Conservation (phyloP, 2,329 filamentous ascomycete species). For the Leptographium lundbergii region DNA sequence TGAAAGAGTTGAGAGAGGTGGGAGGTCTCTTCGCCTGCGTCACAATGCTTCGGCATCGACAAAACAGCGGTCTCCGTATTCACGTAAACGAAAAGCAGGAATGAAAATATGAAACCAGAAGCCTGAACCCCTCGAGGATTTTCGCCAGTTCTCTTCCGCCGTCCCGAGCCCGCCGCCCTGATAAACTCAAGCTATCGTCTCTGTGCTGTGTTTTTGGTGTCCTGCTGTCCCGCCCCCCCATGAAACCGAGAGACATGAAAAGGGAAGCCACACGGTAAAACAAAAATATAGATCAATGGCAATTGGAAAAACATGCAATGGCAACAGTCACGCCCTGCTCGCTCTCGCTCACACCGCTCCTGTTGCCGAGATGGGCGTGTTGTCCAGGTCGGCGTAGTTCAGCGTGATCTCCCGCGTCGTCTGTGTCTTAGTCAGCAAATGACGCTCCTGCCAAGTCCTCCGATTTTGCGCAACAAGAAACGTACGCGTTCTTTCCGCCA, state of each 20-base stretch:
- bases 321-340: neutral
- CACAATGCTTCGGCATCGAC: no score
- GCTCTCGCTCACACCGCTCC: neutral
- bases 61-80: neutral
- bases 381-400: constrained; percentile 50
- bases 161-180: neutral
- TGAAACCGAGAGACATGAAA: neutral
- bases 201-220: neutral
- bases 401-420: constrained; percentile 40
- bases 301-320: no score
- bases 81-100: neutral
- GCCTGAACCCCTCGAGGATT: neutral
- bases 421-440: neutral
- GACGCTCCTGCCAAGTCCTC: neutral
- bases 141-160: neutral
- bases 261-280: neutral
- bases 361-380: constrained; percentile 15
- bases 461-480: constrained; percentile 6
- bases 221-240: neutral
- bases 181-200: neutral
- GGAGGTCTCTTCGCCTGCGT: neutral
- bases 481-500: constrained; percentile 53
- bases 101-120: neutral
- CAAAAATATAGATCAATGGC: neutral
- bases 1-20: no score